A percentile compares a stretch with the other conserved stretches of the same genome.
phyloP scores from a whole-genome alignment of 345 rosid species.

The Eucalyptus curtisii region DNA sequence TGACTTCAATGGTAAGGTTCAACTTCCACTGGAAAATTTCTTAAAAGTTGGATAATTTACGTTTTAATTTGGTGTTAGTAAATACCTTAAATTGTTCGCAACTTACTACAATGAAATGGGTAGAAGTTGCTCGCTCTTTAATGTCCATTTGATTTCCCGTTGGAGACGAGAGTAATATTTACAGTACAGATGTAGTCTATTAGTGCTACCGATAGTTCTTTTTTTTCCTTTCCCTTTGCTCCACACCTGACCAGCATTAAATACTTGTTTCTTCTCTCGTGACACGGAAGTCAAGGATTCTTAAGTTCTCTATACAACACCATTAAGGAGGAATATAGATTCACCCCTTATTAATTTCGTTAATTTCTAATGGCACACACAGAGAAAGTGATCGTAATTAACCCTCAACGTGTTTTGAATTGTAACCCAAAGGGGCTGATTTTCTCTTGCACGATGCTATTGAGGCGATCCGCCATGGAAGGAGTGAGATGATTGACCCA shows the following conservation, averaged over 20 bases:
- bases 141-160: no score
- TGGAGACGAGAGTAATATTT: background rate
- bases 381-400: background rate
- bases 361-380: background rate
- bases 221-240: background rate
- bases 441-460: background rate
- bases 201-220: background rate
- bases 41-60: no score
- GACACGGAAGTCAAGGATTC: background rate
- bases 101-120: no score
- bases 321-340: background rate
- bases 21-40: no score
- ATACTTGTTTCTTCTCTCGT: background rate
- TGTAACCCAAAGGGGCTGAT: background rate
- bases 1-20: no score
- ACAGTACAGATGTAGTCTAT: background rate
- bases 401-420: background rate
- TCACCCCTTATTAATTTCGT: background rate
- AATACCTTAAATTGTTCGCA: no score
- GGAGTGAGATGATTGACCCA: background rate
- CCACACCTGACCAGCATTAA: background rate
- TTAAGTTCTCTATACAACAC: background rate
- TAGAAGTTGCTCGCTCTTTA: no score
- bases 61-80: no score
- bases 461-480: background rate